These are phyloP conservation scores for Kazachstania viticola DNA, from an alignment of 805 yeast species.

Conservation along the genomic window DNA sequence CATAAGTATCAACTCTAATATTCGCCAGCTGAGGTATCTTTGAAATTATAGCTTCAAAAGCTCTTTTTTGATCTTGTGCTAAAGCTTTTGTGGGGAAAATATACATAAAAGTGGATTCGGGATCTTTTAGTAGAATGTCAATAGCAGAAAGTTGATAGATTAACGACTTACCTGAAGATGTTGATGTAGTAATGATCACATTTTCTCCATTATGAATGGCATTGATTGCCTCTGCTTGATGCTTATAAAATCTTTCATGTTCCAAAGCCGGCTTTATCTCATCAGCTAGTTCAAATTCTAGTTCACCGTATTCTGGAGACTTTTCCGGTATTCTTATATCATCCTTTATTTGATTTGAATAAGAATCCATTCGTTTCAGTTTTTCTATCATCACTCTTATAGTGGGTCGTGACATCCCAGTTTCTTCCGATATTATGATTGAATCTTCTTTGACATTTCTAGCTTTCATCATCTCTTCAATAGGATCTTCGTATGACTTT, in stretches of 20 bases:
- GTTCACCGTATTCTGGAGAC: conserved; percentile 33
- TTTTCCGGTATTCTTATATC: conserved; percentile 37
- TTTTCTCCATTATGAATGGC: conserved; percentile 45
- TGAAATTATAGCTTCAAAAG: conserved; percentile 48
- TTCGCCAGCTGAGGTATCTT: conserved; percentile 35
- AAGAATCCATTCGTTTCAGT: conserved; percentile 38
- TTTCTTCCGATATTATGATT: conserved; percentile 16
- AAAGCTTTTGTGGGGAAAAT: conserved; percentile 95
- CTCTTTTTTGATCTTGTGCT: conserved; percentile 90
- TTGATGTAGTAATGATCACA: conserved; percentile 85
- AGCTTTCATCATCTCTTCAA: conserved; percentile 39
- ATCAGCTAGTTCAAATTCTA: conserved; percentile 38
- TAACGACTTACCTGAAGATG: conserved; percentile 92
- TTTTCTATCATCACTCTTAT: conserved; percentile 39
- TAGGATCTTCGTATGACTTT: conserved; percentile 46
- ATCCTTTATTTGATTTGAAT: conserved; percentile 51
- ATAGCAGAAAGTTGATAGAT: conserved; percentile 84
- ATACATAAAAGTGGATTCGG: conserved; percentile 57
- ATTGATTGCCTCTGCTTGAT: conserved; percentile 71
- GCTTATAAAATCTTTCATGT: conserved; percentile 50
- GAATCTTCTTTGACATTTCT: conserved; percentile 15
- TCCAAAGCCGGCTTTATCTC: conserved; percentile 42
- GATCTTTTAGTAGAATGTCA: conserved; percentile 30
- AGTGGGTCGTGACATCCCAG: conserved; percentile 27
- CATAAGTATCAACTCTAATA: conserved; percentile 66